A percentile compares a stretch with the other conserved stretches of the same genome.
phyloP scores from a whole-genome alignment of 2,329 filamentous ascomycete genomes.

The Ascochyta clinopodiicola region DNA sequence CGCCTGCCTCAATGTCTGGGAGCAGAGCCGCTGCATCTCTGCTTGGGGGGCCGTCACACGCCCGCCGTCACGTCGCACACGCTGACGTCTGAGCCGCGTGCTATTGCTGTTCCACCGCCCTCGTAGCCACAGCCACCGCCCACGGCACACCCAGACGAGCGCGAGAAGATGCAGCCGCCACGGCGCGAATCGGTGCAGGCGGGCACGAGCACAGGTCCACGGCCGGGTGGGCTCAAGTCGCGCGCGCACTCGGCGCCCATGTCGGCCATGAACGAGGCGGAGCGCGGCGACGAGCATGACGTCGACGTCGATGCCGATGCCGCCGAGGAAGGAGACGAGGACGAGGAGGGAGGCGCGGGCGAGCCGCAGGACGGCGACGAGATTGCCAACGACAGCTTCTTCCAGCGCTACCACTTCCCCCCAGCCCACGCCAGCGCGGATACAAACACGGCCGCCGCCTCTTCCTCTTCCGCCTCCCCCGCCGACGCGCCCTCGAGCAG shows the following conservation, averaged over 20 bases:
- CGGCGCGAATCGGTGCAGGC: conserved; percentile 17
- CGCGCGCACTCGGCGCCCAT: conserved; percentile 49
- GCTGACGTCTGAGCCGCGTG: neutral
- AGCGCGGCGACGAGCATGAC: neutral
- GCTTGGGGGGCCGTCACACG: conserved; percentile 28
- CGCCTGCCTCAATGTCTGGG: conserved; percentile 26
- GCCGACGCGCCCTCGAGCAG: conserved; percentile 32
- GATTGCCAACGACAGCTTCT: conserved; percentile 50
- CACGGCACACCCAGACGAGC: too few relatives aligned
- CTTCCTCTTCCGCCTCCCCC: neutral
- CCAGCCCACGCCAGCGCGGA: neutral
- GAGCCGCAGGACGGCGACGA: conserved; percentile 61
- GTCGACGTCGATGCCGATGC: neutral
- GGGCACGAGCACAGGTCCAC: conserved; percentile 24
- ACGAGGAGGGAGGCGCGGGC: conserved; percentile 49
- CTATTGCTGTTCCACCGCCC: too few relatives aligned
- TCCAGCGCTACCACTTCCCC: conserved; percentile 51
- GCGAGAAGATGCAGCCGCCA: conserved; percentile 15
- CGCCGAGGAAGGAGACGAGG: conserved; percentile 24
- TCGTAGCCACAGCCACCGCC: too few relatives aligned
- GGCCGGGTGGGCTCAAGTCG: conserved; percentile 38
- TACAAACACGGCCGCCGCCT: neutral
- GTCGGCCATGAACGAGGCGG: conserved; percentile 36
- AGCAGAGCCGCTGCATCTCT: conserved; percentile 30
- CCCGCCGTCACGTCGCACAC: conserved; percentile 27